phyloP scores from a whole-genome alignment of 345 rosid species.

The Euclidium syriacum region DNA sequence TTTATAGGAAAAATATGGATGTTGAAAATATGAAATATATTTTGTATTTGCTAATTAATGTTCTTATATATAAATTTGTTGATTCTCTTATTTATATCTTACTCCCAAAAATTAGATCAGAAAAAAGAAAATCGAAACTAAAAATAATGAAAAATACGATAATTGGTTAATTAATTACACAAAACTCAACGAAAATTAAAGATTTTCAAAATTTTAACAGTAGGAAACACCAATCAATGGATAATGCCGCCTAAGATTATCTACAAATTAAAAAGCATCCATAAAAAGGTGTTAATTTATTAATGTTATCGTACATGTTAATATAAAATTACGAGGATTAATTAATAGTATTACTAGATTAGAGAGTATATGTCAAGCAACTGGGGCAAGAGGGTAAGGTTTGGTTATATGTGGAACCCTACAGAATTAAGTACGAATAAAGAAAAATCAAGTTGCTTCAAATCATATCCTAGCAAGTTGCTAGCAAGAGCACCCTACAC shows the following conservation, averaged over 20 bases:
- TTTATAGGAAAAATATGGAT: background rate
- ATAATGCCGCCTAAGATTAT: slow-evolving; percentile 13
- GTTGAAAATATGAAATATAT: slow-evolving; percentile 7
- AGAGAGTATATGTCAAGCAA: slow-evolving; percentile 12
- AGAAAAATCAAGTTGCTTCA: slow-evolving; percentile 28
- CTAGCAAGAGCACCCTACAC: slow-evolving; percentile 27
- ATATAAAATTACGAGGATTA: background rate
- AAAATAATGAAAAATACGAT: background rate
- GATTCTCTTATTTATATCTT: background rate
- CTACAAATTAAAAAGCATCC: slow-evolving; percentile 18
- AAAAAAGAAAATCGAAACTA: background rate
- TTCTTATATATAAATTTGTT: slow-evolving; percentile 7
- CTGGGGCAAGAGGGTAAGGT: slow-evolving; percentile 14
- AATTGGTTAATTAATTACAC: background rate
- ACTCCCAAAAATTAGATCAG: background rate
- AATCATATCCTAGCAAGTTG: slow-evolving; percentile 29
- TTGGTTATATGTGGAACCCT: slow-evolving; percentile 32
- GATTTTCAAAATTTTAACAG: slow-evolving; percentile 4
- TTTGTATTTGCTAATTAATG: background rate
- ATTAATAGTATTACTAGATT: background rate
- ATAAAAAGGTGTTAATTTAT: background rate
- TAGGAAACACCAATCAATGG: slow-evolving; percentile 12
- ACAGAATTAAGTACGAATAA: slow-evolving; percentile 1
- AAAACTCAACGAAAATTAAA: background rate
- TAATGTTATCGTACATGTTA: slow-evolving; percentile 3